These are phyloP conservation scores for Cardamine occulta DNA, from an alignment of 345 rosid genomes.

Conservation along the genomic window DNA sequence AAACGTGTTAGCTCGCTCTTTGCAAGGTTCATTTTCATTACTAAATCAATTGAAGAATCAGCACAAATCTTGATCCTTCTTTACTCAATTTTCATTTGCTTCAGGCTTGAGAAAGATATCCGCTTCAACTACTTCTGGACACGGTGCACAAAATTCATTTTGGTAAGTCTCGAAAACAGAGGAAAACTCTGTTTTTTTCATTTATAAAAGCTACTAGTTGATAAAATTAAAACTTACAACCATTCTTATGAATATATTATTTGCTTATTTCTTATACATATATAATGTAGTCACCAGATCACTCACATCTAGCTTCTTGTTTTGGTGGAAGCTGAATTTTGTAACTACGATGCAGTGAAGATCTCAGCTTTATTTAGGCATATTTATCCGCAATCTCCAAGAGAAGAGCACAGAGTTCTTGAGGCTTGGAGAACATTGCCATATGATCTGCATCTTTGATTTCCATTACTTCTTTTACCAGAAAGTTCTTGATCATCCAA, in stretches of 20 bases:
- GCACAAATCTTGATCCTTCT: slow-evolving; percentile 31
- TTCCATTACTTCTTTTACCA: slow-evolving; percentile 35
- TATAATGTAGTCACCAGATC: neutral
- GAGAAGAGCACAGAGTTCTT: slow-evolving; percentile 31
- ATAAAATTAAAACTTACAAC: no score
- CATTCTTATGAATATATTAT: neutral
- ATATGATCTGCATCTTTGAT: slow-evolving; percentile 48
- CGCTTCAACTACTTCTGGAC: slow-evolving; percentile 98
- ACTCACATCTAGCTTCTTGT: neutral
- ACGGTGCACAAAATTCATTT: slow-evolving; percentile 80
- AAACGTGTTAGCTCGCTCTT: slow-evolving; percentile 92
- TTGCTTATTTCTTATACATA: neutral
- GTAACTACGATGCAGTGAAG: neutral
- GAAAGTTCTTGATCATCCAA: slow-evolving; percentile 43
- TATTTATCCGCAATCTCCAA: slow-evolving; percentile 13
- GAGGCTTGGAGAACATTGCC: slow-evolving; percentile 46
- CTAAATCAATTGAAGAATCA: slow-evolving; percentile 13
- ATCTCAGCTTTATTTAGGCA: neutral
- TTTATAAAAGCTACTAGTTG: no score
- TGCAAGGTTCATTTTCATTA: slow-evolving; percentile 66
- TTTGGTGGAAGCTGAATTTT: neutral
- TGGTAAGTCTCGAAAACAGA: slow-evolving; percentile 54
- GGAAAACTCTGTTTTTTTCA: no score
- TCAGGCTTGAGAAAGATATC: slow-evolving; percentile 96
- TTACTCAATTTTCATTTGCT: slow-evolving; percentile 18